Evolutionary conservation across 345 rosid species (phyloP).

Genomic region (Carallia pectinifolia): DNA sequence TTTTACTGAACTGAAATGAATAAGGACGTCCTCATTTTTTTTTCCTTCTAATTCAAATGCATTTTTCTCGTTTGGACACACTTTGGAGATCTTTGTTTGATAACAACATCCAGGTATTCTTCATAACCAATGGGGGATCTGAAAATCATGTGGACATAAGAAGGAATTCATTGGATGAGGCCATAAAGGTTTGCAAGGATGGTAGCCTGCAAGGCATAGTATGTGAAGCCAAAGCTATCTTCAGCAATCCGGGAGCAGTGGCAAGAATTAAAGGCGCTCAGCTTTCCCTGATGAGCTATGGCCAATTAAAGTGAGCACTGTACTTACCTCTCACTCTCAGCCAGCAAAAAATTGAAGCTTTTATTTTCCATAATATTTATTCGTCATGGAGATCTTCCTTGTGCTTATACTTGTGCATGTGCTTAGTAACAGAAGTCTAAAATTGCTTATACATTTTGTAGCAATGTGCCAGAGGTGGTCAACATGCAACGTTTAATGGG

Average conservation of each 20-base stretch:
- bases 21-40: too few species aligned
- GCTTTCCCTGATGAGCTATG: slow-evolving; percentile 24
- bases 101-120: slow-evolving; percentile 20
- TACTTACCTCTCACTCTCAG: background rate
- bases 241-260: slow-evolving; percentile 29
- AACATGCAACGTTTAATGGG: slow-evolving; percentile 24
- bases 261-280: slow-evolving; percentile 17
- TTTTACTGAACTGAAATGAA: too few species aligned
- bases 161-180: slow-evolving; percentile 30
- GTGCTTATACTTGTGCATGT: too few species aligned
- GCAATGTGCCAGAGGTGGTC: slow-evolving; percentile 23
- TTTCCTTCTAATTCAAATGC: background rate
- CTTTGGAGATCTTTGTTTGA: background rate
- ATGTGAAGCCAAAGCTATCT: slow-evolving; percentile 24
- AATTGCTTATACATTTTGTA: slow-evolving; percentile 1
- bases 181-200: slow-evolving; percentile 25
- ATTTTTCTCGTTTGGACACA: background rate
- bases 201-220: slow-evolving; percentile 33
- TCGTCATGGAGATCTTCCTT: too few species aligned
- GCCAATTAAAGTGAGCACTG: slow-evolving; percentile 24
- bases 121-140: slow-evolving; percentile 31
- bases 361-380: background rate
- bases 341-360: too few species aligned
- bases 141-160: slow-evolving; percentile 22
- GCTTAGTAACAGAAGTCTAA: background rate